Evolutionary conservation across 352 stramenopile species (phyloP), one percentile per base, ranked within the genome.

Genomic region (Phytopythium vexans): DNA sequence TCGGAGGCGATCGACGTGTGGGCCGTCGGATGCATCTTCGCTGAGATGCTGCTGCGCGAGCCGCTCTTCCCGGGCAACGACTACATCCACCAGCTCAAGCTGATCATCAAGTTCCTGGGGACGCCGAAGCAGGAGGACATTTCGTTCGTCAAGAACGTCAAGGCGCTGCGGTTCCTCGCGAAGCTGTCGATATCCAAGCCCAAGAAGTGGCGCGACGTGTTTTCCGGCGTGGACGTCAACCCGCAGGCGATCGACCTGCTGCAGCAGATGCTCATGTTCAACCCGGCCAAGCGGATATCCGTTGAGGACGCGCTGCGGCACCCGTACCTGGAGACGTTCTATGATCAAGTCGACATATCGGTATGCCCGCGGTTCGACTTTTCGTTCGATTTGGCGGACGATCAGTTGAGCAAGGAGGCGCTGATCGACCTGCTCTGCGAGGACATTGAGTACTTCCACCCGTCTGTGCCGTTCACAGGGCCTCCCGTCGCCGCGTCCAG

Each of bases 21-120:
- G 93, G 86, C 82, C 50, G 93, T 98, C 15, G 97, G 97, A 14
- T 99, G 97, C 64, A 99, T 99, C 57, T 98, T 99, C 62, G 97
- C 92, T 12, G 97, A 99, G 74, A 92, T 99, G 59, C 82, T 99
- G 14, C 62, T 89, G 37, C 81, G 97, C 38, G 98, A 99, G 65
- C 95, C 97, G 43, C 84, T 98, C 35, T 99, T 99, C 60, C 93
- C 79, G 3, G 82, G 82, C 46, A 87, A 92, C 37, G 82, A 92
- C 61, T 92, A 90, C 63, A 82, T 91, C 40, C 76, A 92, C 56
- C 82, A 92, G 50, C 81, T 92, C 46, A 89, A 86, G 59, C 69
- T 92, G 21, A 92, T 92, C 41, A 85, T 83, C 62, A 83, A 82
- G 55, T 87, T 78, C 49, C 51, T 84, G 34, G 77, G 70, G 40